Percentiles rank a stretch among this genome's conserved stretches.
Conservation (phyloP, 2,329 filamentous ascomycete genomes). For the Fusarium heterosporum region DNA sequence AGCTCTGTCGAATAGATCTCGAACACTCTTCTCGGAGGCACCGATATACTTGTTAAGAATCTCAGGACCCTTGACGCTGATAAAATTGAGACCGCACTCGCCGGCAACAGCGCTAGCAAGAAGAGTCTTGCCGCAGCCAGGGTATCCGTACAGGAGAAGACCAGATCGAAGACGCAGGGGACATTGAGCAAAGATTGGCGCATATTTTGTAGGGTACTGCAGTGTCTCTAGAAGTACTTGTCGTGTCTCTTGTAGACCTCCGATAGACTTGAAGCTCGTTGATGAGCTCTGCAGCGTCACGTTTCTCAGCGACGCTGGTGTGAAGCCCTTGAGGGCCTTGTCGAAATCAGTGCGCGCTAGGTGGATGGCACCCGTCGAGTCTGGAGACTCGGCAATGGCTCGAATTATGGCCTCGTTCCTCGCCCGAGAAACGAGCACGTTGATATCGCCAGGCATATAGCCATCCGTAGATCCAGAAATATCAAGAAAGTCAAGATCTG, state of each 20-base stretch:
- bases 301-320: conserved; percentile 92
- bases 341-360: conserved; percentile 83
- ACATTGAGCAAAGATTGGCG: conserved; percentile 96
- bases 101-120: conserved; percentile 97
- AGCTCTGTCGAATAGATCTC: conserved; percentile 93
- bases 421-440: conserved; percentile 85
- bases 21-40: conserved; percentile 94
- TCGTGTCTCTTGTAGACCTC: conserved; percentile 86
- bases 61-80: conserved; percentile 96
- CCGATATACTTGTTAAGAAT: conserved; percentile 99
- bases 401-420: conserved; percentile 94
- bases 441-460: conserved; percentile 96
- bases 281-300: conserved; percentile 94
- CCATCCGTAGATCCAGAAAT: conserved; percentile 94
- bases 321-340: conserved; percentile 89
- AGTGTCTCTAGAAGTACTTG: conserved; percentile 94
- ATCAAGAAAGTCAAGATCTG: conserved; percentile 88
- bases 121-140: conserved; percentile 95
- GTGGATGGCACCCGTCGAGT: conserved; percentile 64
- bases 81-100: conserved; percentile 98
- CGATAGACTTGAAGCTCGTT: conserved; percentile 92
- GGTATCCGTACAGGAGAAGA: conserved; percentile 91
- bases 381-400: conserved; percentile 70
- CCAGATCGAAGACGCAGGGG: conserved; percentile 94
- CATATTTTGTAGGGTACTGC: conserved; percentile 97